Evolutionary conservation across 495 filamentous ascomycete genomes (phyloP), one percentile per base, ranked within the genome.

Genomic region (Terfezia claveryi): DNA sequence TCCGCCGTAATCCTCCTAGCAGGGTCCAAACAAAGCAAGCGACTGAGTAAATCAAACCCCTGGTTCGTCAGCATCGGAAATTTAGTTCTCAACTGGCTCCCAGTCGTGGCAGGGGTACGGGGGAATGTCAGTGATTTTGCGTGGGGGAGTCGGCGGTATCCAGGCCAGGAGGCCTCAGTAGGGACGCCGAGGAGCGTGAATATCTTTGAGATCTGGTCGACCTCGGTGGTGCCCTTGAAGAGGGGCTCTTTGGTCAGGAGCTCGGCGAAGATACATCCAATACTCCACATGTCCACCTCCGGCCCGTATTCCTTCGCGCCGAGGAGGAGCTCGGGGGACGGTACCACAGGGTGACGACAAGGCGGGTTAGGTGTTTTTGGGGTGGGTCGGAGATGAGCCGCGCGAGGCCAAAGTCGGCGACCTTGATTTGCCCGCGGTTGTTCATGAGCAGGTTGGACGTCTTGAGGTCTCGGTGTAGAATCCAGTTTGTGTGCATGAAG

Each of bases 261-360:
- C 68, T 98, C 89, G 54, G 82, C 91, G 66, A 98, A 94, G 63
- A 98, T 91, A 70, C 91, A 98, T 11, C 91, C 91, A 9, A 95
- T 71, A 68, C 83, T 88, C 91, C 91, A 98, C 74, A 94, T 80
- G 69, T 98, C 91, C 56, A 98, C 74, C 58, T 82, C 79, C 0
- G 71, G 64, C 51, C 76, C 81, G 72, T 98, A 98, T 20, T 73
- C 75, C 38, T 77, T 74, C 1, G 85, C 75, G 27, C 91, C 91
- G 10, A 98, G 75, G 6, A 98, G 76, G 16, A 98, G 74, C 66
- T 96, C 91, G 0, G 91, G 91, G 0, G 86, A 75, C 91, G 82
- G 68, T 98, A 98, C 91, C 91, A 98, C 8, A 98, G 79, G 6
- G 91, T 98, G 17, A 96, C 91, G 57, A 98, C 89, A 17, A 96